Base-by-base conservation (phyloP, 73 alveolate species). In the Paramecium sonneborni region DNA sequence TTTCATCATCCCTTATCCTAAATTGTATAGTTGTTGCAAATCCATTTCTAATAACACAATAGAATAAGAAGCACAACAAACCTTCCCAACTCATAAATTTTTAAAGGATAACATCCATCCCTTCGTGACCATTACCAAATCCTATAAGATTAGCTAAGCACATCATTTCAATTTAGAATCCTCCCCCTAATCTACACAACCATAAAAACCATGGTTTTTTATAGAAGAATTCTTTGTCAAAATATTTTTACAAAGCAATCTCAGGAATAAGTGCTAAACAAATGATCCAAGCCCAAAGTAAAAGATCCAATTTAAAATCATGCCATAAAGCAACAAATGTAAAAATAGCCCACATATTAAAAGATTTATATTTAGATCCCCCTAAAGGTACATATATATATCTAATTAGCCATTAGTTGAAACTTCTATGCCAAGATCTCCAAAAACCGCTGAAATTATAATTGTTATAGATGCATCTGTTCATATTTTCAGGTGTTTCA, bases 351-450 rank as follows among this genome's bases (percentile, higher is more conserved):
- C 97, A 97, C 62, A 95, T 95, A 88, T 95, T 97, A 32, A 96
- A 48, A 23, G 96, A 41, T 88, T 95, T 95, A 26, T 87, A 70
- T 38, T 96, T 86, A 67, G 94, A 82, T 7, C 99, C 99, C 84
- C 99, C 99, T 82, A 97, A 92, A 23, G 99, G 99, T 41, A 97
- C 85, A 92, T 96, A 97, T 86, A 97, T 92, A 92, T 97, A 97
- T 76, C 99, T 95, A 26, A 97, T 86, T 56, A 96, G 82, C 99
- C 99, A 97, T 38, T 95, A 95, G 92, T 97, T 97, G 93, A 94
- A 97, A 41, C 98, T 93, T 94, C 98, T 89, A 93, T 97, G 99
- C 99, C 99, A 96, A 28, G 93, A 92, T 76, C 98, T 93, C 98
- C 99, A 97, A 94, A 97, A 97, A 8, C 98, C 98, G 79, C 94